Conservation (phyloP, 495 filamentous ascomycete species). For the Pseudomonodictys pantanalensis region DNA sequence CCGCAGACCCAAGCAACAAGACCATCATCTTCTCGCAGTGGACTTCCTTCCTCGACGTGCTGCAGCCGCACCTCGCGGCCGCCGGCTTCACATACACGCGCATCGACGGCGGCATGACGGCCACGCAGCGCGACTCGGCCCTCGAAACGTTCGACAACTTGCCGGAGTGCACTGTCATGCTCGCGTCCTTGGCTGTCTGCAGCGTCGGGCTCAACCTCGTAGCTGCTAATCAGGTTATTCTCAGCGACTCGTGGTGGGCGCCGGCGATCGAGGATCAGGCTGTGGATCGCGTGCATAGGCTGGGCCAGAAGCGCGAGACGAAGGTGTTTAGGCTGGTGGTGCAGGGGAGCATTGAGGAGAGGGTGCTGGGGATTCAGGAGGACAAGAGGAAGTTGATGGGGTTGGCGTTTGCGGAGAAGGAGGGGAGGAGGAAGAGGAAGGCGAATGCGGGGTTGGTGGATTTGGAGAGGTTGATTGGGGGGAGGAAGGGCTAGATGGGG, state of each 20-base stretch:
- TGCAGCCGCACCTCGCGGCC: conserved; percentile 65
- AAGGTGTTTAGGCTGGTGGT: conserved; percentile 81
- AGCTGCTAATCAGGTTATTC: conserved; percentile 80
- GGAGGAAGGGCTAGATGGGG: neutral
- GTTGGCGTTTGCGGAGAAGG: conserved; percentile 54
- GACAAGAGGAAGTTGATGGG: conserved; percentile 77
- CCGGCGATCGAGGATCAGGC: conserved; percentile 94
- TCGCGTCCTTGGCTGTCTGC: conserved; percentile 79
- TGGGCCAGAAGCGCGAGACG: conserved; percentile 76
- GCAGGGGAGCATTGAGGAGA: conserved; percentile 81
- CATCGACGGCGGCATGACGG: conserved; percentile 80
- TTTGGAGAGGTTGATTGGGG: conserved; percentile 54
- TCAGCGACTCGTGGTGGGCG: conserved; percentile 86
- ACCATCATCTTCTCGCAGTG: conserved; percentile 91
- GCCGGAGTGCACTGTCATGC: conserved; percentile 69
- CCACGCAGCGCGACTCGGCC: conserved; percentile 64
- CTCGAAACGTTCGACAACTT: conserved; percentile 65
- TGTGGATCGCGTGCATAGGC: conserved; percentile 82
- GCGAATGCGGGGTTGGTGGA: conserved; percentile 49
- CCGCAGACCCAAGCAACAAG: conserved; percentile 65
- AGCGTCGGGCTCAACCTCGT: conserved; percentile 88
- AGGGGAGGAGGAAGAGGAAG: conserved; percentile 32
- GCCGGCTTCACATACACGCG: conserved; percentile 64
- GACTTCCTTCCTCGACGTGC: conserved; percentile 82
- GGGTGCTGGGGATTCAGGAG: conserved; percentile 75